A percentile compares a stretch with the other conserved stretches of the same genome.
Evolutionary conservation across 495 filamentous ascomycete species (phyloP).

Genomic region (Terfezia claveryi): DNA sequence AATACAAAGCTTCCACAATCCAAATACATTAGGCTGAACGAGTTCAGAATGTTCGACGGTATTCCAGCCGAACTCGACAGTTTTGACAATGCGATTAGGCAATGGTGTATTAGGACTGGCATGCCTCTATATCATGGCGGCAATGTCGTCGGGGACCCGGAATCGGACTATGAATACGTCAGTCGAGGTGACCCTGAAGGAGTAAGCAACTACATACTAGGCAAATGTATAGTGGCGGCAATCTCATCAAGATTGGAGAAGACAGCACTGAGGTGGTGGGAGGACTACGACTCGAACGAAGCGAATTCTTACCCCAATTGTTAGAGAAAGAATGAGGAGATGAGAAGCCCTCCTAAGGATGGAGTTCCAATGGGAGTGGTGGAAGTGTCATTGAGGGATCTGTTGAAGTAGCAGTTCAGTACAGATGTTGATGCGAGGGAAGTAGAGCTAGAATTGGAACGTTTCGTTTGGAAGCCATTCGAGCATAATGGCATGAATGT

Average conservation of each 20-base stretch:
- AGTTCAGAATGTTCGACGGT: no score
- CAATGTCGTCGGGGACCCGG: background rate
- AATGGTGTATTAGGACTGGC: no score
- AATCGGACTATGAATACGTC: background rate
- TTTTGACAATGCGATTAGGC: no score
- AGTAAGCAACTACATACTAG: no score
- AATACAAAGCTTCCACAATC: no score
- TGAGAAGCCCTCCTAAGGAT: background rate
- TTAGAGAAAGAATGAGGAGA: background rate
- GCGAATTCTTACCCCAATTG: background rate
- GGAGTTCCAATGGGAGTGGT: background rate
- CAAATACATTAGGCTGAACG: no score
- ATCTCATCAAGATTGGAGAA: no score
- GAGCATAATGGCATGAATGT: background rate
- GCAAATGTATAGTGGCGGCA: no score
- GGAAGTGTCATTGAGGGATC: background rate
- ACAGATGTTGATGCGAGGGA: background rate
- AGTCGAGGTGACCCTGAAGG: no score
- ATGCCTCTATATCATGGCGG: background rate
- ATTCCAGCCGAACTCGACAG: no score
- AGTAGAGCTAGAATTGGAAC: background rate
- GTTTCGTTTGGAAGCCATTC: background rate
- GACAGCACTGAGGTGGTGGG: no score
- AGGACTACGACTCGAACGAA: background rate
- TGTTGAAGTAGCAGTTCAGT: background rate